Conservation (phyloP, 306 rosid species). For the Glycyrrhiza uralensis region DNA sequence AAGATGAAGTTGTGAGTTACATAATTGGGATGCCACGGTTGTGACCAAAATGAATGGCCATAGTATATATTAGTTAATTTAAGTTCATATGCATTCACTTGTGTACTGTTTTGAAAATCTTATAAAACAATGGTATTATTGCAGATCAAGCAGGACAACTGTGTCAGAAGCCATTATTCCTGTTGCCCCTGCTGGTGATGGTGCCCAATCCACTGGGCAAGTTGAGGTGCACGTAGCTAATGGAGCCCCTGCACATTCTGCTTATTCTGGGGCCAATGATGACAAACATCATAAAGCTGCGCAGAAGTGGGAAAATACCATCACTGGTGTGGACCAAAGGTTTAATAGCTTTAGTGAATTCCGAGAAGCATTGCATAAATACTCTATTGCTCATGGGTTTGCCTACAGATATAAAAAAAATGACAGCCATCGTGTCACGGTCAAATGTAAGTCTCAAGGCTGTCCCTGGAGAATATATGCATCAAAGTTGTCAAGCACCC, state of each 20-base stretch:
- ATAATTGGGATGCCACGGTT: constrained; percentile 3
- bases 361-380: constrained; percentile 92
- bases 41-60: constrained; percentile 2
- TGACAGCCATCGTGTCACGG: constrained; percentile 94
- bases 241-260: constrained; percentile 39
- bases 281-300: constrained; percentile 76
- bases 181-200: constrained; percentile 43
- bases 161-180: constrained; percentile 81
- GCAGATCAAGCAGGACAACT: constrained; percentile 94
- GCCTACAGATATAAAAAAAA: constrained; percentile 91
- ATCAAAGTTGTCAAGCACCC: constrained; percentile 84
- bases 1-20: not conserved
- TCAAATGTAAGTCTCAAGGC: constrained; percentile 87
- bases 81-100: constrained; percentile 1
- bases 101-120: constrained; percentile 19
- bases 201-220: constrained; percentile 32
- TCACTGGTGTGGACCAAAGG: constrained; percentile 94
- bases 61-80: not conserved
- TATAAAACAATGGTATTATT: constrained; percentile 22
- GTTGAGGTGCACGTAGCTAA: constrained; percentile 41
- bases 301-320: constrained; percentile 92
- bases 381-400: constrained; percentile 92
- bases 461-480: constrained; percentile 99
- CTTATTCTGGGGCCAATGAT: constrained; percentile 41
- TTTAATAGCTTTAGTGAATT: constrained; percentile 88